These are phyloP conservation scores for Taphrina deformans DNA, from an alignment of 1,139 yeast species.

Conservation along the genomic window DNA sequence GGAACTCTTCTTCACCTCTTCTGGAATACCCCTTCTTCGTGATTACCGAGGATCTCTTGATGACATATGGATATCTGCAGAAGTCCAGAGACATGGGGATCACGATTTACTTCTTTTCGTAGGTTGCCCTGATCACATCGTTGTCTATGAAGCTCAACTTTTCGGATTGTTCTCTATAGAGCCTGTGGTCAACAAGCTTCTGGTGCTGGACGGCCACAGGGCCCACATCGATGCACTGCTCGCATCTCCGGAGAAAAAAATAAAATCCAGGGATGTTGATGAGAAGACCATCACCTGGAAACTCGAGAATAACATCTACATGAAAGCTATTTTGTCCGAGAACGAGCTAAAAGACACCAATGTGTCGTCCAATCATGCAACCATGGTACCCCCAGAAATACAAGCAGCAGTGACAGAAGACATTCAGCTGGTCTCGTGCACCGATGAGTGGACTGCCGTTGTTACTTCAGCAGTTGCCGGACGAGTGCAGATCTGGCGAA, in stretches of 20 bases:
- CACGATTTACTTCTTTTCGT: constrained; percentile 17
- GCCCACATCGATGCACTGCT: not conserved
- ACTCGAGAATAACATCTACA: not conserved
- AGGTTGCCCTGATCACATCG: not conserved
- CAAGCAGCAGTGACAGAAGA: not conserved
- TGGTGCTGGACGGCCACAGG: not conserved
- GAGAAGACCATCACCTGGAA: not conserved
- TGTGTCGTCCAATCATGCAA: not conserved
- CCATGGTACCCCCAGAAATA: not conserved
- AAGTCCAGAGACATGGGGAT: constrained; percentile 12
- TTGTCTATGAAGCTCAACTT: not conserved
- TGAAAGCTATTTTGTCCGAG: not conserved
- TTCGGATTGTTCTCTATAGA: not conserved
- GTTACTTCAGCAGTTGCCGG: not conserved
- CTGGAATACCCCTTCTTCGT: not conserved
- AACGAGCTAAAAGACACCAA: not conserved
- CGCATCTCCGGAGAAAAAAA: not conserved
- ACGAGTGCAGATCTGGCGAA: constrained; percentile 5
- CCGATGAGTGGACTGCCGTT: not conserved
- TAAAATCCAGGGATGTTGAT: not conserved
- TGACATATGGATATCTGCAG: constrained; percentile 20
- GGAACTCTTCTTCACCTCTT: constrained; percentile 35
- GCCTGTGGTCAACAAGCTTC: not conserved
- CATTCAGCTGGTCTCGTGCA: not conserved
- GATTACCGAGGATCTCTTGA: constrained; percentile 43